Base-by-base conservation (phyloP, 139 green algal genomes). In the Chlamydomonas urium region DNA sequence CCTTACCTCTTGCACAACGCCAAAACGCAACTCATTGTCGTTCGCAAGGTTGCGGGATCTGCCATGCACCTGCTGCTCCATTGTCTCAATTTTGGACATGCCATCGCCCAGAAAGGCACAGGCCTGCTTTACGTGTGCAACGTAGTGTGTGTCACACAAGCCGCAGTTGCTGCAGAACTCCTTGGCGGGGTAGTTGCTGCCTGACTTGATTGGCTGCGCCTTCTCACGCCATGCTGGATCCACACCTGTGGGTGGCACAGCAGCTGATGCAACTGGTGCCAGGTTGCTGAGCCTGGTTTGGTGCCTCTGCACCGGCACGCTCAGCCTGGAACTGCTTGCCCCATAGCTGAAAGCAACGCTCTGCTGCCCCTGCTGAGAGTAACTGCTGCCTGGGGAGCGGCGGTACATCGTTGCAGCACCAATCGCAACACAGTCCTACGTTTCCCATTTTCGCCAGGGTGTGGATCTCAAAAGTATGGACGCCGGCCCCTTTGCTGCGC, bases 61-160 rank as follows among this genome's bases (percentile, higher is more conserved):
- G 4, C 60, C 60, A 45, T 67, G 60, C 29, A 67, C 60, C 60
- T 47, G n/a, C 29, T 45, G 21, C 60, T 67, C 60, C 60, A 67
- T 21, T 4, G 32, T 21, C 60, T 67, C 60, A 10, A 67, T 67
- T 42, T 45, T 67, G 4, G 60, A 67, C 60, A 67, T 67, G 60
- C 60, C 93, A n/a, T 92, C 80, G 0, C 92, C 94, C 1, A 99
- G 79, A 66, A 99, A 98, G 0, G 93, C 93, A 66, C 95, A 99
- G 3, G 94, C 92, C 21, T 97, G 88, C 75, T 96, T 97, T 19
- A 99, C 95, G 45, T 98, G 92, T 0, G 92, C 89, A 0, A 99
- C 71, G 78, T 97, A 98, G 78, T 98, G 94, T 0, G 91, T 97
- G 79, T 98, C 91, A 45, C 94, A 99, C 8, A 99, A 83, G 0